Evolutionary conservation across 2,329 filamentous ascomycete genomes (phyloP).

Genomic region (Botryosphaeria dothidea): DNA sequence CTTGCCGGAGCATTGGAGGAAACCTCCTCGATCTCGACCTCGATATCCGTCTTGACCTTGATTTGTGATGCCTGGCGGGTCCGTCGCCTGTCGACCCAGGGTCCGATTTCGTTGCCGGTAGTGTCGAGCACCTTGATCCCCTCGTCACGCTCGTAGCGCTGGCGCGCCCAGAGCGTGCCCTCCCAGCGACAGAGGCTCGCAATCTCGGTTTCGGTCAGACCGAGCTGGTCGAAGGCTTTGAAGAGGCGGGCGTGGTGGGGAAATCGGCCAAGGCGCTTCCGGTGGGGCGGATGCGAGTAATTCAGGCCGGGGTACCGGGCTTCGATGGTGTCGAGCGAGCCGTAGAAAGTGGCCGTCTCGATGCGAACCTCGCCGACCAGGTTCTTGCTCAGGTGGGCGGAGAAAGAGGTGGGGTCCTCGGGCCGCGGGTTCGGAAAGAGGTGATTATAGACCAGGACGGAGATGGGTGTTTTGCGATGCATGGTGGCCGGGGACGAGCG

Average conservation of each 20-base stretch:
- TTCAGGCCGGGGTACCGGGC: conserved; percentile 81
- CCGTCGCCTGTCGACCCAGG: conserved; percentile 55
- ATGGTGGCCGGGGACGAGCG: conserved; percentile 45
- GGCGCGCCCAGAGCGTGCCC: conserved; percentile 79
- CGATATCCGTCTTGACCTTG: conserved; percentile 45
- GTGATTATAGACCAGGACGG: conserved; percentile 71
- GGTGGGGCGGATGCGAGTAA: conserved; percentile 72
- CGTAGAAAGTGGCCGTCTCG: conserved; percentile 77
- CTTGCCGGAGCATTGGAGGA: conserved; percentile 11
- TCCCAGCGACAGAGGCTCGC: conserved; percentile 76
- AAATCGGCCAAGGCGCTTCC: conserved; percentile 75
- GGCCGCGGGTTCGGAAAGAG: conserved; percentile 70
- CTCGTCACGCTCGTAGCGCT: conserved; percentile 76
- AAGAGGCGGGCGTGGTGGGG: conserved; percentile 76
- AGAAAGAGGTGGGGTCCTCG: conserved; percentile 71
- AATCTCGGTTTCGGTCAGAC: conserved; percentile 70
- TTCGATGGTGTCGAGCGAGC: conserved; percentile 75
- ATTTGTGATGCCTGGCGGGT: conserved; percentile 29
- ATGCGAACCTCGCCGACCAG: conserved; percentile 77
- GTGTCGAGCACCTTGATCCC: conserved; percentile 70
- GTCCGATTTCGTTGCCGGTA: conserved; percentile 66
- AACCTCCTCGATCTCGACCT: conserved; percentile 38
- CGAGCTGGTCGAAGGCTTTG: conserved; percentile 70
- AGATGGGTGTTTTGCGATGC: conserved; percentile 69
- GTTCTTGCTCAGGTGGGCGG: conserved; percentile 67